These are phyloP conservation scores for Leccinum uliginosum DNA, from an alignment of 768 basidiomycete species.

Conservation along the genomic window DNA sequence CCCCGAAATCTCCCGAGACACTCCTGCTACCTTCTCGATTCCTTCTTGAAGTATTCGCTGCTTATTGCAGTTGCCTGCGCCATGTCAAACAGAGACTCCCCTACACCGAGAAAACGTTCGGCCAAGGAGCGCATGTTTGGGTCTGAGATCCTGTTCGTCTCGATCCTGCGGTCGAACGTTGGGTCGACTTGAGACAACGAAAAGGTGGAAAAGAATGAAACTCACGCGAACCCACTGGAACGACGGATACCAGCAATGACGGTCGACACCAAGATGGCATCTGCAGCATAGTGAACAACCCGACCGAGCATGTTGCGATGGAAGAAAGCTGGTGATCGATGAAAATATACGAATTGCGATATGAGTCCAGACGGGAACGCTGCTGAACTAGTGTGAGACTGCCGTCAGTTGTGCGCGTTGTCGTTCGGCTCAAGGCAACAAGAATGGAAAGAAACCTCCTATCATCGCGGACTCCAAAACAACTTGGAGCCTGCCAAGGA, in stretches of 20 bases:
- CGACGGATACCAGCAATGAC: conserved; percentile 88
- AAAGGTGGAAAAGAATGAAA: conserved; percentile 20
- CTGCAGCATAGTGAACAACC: conserved; percentile 77
- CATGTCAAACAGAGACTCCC: conserved; percentile 87
- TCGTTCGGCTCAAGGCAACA: background rate
- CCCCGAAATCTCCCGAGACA: background rate
- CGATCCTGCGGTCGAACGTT: conserved; percentile 43
- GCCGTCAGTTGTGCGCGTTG: background rate
- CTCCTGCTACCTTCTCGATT: conserved; percentile 32
- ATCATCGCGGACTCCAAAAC: background rate
- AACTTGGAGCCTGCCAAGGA: too few species aligned
- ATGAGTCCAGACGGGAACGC: background rate
- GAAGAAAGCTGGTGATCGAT: background rate
- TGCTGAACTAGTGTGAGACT: background rate
- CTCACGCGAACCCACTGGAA: conserved; percentile 87
- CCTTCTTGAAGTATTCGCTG: conserved; percentile 74
- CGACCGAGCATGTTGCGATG: conserved; percentile 51
- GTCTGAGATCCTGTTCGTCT: conserved; percentile 69
- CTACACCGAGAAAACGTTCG: conserved; percentile 79
- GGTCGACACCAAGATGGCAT: conserved; percentile 83
- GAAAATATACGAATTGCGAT: conserved; percentile 4
- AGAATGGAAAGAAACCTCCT: conserved; percentile 16
- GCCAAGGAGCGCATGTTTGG: conserved; percentile 70
- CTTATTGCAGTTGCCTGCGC: conserved; percentile 82
- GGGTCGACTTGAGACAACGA: background rate